Evolutionary conservation across 129 eudicot species (phyloP).

Genomic region (Erigeron canadensis): DNA sequence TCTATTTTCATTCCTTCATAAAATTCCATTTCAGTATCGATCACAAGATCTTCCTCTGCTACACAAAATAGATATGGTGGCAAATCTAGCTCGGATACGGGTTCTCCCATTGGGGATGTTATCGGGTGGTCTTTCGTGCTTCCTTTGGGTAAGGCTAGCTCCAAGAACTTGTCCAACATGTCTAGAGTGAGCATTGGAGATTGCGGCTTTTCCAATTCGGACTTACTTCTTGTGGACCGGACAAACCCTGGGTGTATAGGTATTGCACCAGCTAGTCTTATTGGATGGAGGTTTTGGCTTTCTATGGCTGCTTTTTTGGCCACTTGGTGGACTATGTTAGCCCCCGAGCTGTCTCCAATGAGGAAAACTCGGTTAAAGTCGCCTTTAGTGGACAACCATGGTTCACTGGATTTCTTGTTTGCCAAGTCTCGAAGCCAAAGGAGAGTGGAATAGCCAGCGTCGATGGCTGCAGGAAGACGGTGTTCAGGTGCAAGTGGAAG

Average conservation of each 20-base stretch:
- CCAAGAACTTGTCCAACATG: constrained; percentile 76
- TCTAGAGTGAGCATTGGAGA: constrained; percentile 73
- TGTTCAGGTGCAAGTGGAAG: constrained; percentile 76
- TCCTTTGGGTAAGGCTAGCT: constrained; percentile 60
- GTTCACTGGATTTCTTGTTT: constrained; percentile 24
- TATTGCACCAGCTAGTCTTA: constrained; percentile 57
- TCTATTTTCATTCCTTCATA: constrained; percentile 60
- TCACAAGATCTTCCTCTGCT: constrained; percentile 66
- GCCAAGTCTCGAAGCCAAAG: constrained; percentile 61
- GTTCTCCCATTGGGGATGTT: constrained; percentile 71
- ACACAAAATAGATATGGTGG: constrained; percentile 67
- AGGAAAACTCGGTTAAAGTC: constrained; percentile 69
- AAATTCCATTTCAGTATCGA: constrained; percentile 69
- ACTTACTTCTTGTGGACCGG: constrained; percentile 59
- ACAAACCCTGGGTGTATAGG: constrained; percentile 74
- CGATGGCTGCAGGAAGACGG: constrained; percentile 78
- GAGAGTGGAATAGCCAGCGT: constrained; percentile 57
- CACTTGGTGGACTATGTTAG: constrained; percentile 65
- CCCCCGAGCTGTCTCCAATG: constrained; percentile 87
- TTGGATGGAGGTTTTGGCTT: constrained; percentile 32
- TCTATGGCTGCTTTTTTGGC: constrained; percentile 53
- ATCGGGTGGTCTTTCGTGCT: constrained; percentile 71
- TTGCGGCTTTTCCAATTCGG: constrained; percentile 65
- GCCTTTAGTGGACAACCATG: constrained; percentile 39
- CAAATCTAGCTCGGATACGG: constrained; percentile 34